Percentiles rank a stretch among this genome's conserved stretches.
Conservation (phyloP, 306 rosid genomes). For the Rosa rugosa region DNA sequence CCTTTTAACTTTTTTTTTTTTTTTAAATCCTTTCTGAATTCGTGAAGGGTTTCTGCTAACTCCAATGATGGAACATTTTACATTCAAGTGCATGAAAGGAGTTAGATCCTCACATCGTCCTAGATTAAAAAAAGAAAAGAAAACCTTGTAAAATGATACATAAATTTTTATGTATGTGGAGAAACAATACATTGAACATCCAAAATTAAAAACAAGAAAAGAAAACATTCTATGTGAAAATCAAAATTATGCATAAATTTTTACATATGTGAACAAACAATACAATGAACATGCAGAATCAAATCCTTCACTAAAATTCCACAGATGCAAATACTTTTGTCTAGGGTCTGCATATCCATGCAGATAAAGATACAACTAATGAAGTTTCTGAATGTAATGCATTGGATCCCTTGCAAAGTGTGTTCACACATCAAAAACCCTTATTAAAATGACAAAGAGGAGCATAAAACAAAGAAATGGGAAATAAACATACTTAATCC, state of each 20-base stretch:
- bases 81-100: background rate
- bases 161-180: too few relatives aligned
- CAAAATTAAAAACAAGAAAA: background rate
- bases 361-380: background rate
- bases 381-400: slow-evolving; percentile 10
- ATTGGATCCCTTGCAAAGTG: slow-evolving; percentile 32
- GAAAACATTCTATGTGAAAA: background rate
- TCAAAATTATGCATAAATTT: too few relatives aligned
- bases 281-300: background rate
- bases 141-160: too few relatives aligned
- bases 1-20: too few relatives aligned
- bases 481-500: background rate
- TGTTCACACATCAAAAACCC: background rate
- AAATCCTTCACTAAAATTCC: background rate
- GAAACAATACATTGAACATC: too few relatives aligned
- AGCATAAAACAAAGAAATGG: background rate
- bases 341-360: background rate
- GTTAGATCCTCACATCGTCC: background rate
- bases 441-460: background rate
- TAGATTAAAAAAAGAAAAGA: background rate
- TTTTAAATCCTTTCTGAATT: too few relatives aligned
- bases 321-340: background rate
- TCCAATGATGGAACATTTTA: background rate
- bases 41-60: background rate
- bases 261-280: background rate